Percentiles rank a stretch among this genome's conserved stretches.
phyloP scores from a whole-genome alignment of 1,284 basidiomycete species.

The Trichosporon coremiiforme region DNA sequence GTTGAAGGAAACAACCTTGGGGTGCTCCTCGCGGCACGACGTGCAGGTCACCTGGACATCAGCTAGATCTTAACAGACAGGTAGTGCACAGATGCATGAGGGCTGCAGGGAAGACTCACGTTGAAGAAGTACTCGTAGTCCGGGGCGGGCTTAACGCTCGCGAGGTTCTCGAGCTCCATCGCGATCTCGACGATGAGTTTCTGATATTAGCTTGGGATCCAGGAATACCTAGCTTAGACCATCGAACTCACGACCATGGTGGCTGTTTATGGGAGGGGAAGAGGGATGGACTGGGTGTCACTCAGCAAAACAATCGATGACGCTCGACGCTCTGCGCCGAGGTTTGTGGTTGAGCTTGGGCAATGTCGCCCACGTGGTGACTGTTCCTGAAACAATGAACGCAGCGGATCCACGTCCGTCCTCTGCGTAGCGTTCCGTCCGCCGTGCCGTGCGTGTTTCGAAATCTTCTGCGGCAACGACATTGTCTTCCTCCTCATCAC shows the following conservation, averaged over 20 bases:
- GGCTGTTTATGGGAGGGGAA: background rate
- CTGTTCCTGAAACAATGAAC: conserved; percentile 16
- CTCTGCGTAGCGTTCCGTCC: background rate
- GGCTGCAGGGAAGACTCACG: conserved; percentile 36
- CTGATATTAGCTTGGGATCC: conserved; percentile 32
- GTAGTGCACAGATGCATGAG: no score
- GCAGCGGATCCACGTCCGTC: conserved; percentile 1
- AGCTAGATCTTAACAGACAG: no score
- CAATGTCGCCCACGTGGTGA: background rate
- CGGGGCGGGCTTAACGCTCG: conserved; percentile 48
- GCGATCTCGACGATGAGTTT: conserved; percentile 53
- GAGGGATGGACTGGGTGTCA: conserved; percentile 10
- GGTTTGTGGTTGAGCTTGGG: conserved; percentile 2
- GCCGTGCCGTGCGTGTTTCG: background rate
- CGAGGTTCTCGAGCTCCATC: conserved; percentile 56
- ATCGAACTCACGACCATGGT: conserved; percentile 28
- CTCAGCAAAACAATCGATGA: conserved; percentile 15
- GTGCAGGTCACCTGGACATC: conserved; percentile 49
- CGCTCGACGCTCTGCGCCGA: background rate
- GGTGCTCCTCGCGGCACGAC: conserved; percentile 52
- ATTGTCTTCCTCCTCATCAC: background rate
- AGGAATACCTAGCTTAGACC: no score
- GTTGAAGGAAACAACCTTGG: conserved; percentile 54
- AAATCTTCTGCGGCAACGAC: conserved; percentile 7
- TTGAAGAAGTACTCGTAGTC: conserved; percentile 55